Percentiles rank a stretch among this genome's conserved stretches.
Evolutionary conservation across 2,329 filamentous ascomycete species (phyloP).

Genomic region (Aureobasidium melanogenum): DNA sequence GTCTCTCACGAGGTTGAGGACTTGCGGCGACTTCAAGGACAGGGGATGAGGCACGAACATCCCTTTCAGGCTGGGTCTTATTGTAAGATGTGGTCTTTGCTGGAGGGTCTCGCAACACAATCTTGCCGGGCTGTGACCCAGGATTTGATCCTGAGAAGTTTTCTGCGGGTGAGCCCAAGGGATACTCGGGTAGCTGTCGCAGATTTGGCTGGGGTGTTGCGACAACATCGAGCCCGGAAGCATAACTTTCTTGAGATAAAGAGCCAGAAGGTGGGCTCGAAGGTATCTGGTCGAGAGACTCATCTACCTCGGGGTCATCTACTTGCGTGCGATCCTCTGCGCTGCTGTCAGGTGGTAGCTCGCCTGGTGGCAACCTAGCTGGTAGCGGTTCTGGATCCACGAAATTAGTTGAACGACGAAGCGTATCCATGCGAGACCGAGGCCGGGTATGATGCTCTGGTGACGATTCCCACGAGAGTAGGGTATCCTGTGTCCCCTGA

Average conservation of each 20-base stretch:
- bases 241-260: background rate
- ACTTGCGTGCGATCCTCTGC: background rate
- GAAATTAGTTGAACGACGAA: background rate
- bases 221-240: background rate
- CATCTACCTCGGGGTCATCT: background rate
- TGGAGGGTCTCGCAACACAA: background rate
- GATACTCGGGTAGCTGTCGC: conserved; percentile 6
- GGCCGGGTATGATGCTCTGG: background rate
- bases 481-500: background rate
- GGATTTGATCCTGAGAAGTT: background rate
- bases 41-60: background rate
- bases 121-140: background rate
- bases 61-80: background rate
- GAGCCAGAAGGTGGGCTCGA: background rate
- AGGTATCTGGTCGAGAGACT: background rate
- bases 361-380: background rate
- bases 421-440: background rate
- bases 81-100: background rate
- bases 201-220: background rate
- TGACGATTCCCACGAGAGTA: background rate
- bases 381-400: background rate
- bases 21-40: background rate
- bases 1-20: background rate
- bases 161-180: background rate
- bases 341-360: conserved; percentile 4